Evolutionary conservation across 805 yeast genomes (phyloP).

Genomic region (Starmerella asiatica): DNA sequence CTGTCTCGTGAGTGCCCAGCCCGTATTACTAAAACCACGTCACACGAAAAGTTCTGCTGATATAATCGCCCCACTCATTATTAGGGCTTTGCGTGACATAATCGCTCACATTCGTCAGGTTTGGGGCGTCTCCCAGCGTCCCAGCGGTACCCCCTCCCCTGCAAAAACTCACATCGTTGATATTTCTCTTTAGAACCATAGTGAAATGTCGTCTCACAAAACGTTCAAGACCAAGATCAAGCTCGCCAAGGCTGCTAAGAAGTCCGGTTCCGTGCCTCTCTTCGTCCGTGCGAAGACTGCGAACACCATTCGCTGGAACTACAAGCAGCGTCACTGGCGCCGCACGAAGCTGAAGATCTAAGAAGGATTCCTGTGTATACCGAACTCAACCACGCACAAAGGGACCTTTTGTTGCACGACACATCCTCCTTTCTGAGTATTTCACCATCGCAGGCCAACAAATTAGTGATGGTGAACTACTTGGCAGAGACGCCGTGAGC

Average conservation of each 20-base stretch:
- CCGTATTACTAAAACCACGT: too few relatives aligned
- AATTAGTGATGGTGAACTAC: too few relatives aligned
- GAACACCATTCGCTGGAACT: slow-evolving; percentile 82
- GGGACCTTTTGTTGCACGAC: too few relatives aligned
- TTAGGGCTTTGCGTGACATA: neutral
- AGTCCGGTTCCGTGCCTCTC: slow-evolving; percentile 99
- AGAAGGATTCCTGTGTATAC: slow-evolving; percentile 25
- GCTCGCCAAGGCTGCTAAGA: slow-evolving; percentile 97
- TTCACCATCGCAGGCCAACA: too few relatives aligned
- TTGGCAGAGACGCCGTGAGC: neutral
- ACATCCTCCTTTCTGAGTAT: neutral
- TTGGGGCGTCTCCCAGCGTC: neutral
- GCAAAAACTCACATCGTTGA: neutral
- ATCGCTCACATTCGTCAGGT: too few relatives aligned
- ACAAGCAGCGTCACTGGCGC: slow-evolving; percentile 99
- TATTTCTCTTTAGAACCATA: neutral
- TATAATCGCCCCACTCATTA: neutral
- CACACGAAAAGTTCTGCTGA: neutral
- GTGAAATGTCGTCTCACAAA: slow-evolving; percentile 45
- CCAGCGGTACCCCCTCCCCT: neutral
- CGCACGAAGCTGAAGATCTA: slow-evolving; percentile 97
- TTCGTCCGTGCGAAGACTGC: slow-evolving; percentile 98
- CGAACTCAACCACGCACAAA: neutral
- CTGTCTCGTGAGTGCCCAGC: too few relatives aligned
- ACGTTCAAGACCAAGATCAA: slow-evolving; percentile 94